Evolutionary conservation across 169 alveolate genomes (phyloP).

Genomic region (Plasmodium inui): DNA sequence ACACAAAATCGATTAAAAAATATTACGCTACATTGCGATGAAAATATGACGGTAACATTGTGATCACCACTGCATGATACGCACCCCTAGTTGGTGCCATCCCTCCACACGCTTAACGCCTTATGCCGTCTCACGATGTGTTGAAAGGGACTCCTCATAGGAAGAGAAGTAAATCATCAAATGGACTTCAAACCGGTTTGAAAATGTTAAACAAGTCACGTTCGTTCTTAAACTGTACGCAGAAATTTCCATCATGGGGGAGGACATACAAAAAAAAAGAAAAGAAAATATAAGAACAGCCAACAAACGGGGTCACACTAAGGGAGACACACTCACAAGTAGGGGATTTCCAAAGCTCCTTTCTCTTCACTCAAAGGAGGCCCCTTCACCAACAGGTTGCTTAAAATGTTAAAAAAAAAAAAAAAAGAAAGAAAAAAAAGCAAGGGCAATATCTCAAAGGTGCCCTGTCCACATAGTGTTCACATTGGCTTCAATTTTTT

Average conservation of each 20-base stretch:
- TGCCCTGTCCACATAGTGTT: background rate
- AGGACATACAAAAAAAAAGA: background rate
- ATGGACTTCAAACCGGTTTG: background rate
- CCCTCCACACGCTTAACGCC: background rate
- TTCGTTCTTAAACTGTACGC: background rate
- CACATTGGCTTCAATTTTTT: background rate
- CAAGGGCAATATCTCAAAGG: background rate
- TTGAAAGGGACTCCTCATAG: background rate
- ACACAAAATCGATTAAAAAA: background rate
- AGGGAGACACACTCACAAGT: background rate
- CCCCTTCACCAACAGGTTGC: background rate
- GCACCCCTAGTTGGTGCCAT: background rate
- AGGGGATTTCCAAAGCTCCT: background rate
- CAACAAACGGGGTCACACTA: background rate
- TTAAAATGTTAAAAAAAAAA: background rate
- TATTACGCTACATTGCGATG: background rate
- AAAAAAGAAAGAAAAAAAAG: background rate
- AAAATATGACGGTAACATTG: background rate
- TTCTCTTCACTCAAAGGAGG: background rate
- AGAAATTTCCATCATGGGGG: background rate
- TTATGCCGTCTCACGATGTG: background rate
- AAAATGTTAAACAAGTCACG: background rate
- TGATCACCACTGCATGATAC: background rate
- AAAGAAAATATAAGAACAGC: background rate
- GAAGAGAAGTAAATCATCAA: background rate